Base-by-base conservation (phyloP, 2,329 filamentous ascomycete genomes). In the Aspergillus ochraceoroseus region DNA sequence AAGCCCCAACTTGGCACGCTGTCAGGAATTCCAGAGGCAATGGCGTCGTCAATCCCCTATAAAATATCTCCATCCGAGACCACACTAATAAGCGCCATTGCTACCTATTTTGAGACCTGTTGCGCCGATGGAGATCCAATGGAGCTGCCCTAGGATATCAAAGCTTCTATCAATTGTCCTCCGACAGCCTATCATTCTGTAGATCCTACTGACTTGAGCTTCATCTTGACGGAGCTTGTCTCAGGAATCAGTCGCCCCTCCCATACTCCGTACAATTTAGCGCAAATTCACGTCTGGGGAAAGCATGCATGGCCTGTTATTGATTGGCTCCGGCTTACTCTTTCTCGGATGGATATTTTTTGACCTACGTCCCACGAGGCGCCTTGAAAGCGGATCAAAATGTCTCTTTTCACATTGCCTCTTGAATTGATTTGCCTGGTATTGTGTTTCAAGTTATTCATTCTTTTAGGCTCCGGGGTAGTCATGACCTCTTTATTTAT, bases 31-130 rank as follows among this genome's bases (percentile, higher is more conserved):
- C n/a, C n/a, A n/a, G n/a, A n/a, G n/a, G n/a, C n/a, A n/a, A n/a
- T n/a, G n/a, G n/a, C n/a, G n/a, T n/a, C n/a, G n/a, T n/a, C n/a
- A n/a, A n/a, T n/a, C n/a, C n/a, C n/a, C n/a, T n/a, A 12, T 35
- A 22, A 29, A 33, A 40, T 36, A 46, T 36, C 26, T 43, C 31
- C 38, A 15, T 25, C 32, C 25, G 13, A 36, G 12, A 22, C 38
- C n/a, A n/a, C n/a, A n/a, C n/a, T 22, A 26, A 7, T 54, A 54
- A 29, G 49, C 51, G 51, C 49, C 29, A 46, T 32, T 48, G 27
- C 51, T 49, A n/a, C n/a, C n/a, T n/a, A 54, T 52, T 51, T 51
- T 26, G 15, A 38, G 49, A 44, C 14, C 25, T 38, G 33, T 43
- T 23, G 6, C 28, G 40, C 40, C 38, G 35, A 34, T 32, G 28